These are phyloP conservation scores for Fusarium sp. DNA, from an alignment of 2,329 filamentous ascomycete genomes.

Conservation along the genomic window DNA sequence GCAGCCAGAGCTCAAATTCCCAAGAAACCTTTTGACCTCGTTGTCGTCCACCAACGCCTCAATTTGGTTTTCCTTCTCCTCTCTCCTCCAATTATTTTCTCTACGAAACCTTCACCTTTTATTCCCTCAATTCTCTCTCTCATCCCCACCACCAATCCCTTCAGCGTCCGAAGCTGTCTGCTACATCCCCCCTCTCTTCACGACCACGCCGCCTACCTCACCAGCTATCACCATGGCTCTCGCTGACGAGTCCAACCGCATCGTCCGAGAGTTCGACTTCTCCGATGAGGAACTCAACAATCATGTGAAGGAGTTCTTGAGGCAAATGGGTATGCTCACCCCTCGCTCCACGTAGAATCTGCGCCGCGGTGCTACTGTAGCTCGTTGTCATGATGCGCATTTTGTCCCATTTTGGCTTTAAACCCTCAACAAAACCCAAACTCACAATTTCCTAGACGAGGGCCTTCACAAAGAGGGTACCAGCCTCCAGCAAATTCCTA, in stretches of 20 bases:
- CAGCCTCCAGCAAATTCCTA: conserved; percentile 93
- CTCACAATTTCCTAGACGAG: conserved; percentile 67
- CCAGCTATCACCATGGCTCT: conserved; percentile 68
- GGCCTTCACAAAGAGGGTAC: conserved; percentile 81
- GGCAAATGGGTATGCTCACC: conserved; percentile 73
- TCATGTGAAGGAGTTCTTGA: conserved; percentile 85
- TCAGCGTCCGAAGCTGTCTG: conserved; percentile 60
- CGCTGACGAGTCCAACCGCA: conserved; percentile 76
- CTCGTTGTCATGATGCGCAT: conserved; percentile 24
- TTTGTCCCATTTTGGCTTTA: conserved; percentile 2
- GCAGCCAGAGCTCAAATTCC: conserved; percentile 37
- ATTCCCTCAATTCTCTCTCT: conserved; percentile 22
- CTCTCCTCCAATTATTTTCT: conserved; percentile 37
- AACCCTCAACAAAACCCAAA: conserved; percentile 13
- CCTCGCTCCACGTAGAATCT: background rate
- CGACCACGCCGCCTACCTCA: conserved; percentile 63
- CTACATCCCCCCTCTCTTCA: conserved; percentile 63
- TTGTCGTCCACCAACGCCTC: conserved; percentile 34
- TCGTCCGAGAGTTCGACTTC: conserved; percentile 89
- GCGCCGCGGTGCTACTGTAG: conserved; percentile 1
- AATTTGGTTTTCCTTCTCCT: conserved; percentile 38
- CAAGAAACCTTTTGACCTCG: conserved; percentile 42
- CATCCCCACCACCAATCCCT: conserved; percentile 41
- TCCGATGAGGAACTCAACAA: conserved; percentile 78
- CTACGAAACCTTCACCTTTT: conserved; percentile 16